Evolutionary conservation across 257 asterid genomes (phyloP).

Genomic region (Catharanthus roseus): DNA sequence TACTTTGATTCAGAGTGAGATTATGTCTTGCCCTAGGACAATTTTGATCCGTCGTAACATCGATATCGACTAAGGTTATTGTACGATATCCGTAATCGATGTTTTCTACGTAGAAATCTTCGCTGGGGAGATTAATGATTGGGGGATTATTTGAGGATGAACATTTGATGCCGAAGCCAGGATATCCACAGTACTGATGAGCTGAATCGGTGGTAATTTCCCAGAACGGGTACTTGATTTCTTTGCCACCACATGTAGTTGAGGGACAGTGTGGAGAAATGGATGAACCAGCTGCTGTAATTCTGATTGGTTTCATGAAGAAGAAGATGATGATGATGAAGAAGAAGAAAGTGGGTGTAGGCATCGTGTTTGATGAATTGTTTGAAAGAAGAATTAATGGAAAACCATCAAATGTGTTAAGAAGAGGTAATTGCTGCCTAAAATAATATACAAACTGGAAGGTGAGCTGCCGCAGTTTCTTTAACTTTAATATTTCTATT

Average conservation of each 20-base stretch:
- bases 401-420: background rate
- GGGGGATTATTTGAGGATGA: background rate
- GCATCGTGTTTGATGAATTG: background rate
- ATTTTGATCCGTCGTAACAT: background rate
- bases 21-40: slow-evolving; percentile 25
- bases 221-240: slow-evolving; percentile 27
- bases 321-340: slow-evolving; percentile 8
- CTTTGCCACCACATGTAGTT: slow-evolving; percentile 1
- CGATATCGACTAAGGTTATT: slow-evolving; percentile 2
- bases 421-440: background rate
- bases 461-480: background rate
- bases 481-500: too few relatives aligned
- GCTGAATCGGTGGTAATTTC: background rate
- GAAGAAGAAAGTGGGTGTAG: background rate
- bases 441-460: background rate
- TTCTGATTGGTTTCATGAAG: slow-evolving; percentile 2
- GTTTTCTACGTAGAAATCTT: slow-evolving; percentile 10
- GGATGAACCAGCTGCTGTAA: background rate
- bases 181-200: slow-evolving; percentile 26
- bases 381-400: background rate
- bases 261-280: background rate
- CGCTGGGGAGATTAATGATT: background rate
- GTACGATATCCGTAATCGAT: background rate
- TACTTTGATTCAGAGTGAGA: slow-evolving; percentile 5
- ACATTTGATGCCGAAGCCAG: slow-evolving; percentile 23